Percentiles rank a stretch among this genome's conserved stretches.
phyloP scores from a whole-genome alignment of 139 green algal genomes.

The Picochlorum sp. region DNA sequence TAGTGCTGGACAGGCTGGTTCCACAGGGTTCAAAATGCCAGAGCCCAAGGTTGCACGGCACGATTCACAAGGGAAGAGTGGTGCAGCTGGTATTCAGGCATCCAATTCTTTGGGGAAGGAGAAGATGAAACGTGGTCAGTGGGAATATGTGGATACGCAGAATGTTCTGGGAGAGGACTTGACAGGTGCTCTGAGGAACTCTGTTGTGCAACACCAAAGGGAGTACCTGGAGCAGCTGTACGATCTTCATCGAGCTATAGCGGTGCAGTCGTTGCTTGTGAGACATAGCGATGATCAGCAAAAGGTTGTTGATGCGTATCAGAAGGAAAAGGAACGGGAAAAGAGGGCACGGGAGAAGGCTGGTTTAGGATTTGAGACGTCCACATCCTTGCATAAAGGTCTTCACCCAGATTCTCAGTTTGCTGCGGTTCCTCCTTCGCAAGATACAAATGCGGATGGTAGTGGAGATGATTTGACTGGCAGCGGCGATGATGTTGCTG shows the following conservation, averaged over 20 bases:
- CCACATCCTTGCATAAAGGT: conserved; percentile 2
- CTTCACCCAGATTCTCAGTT: conserved; percentile 29
- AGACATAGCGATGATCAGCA: conserved; percentile 22
- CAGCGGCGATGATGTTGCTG: conserved; percentile 15
- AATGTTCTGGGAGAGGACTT: conserved; percentile 9
- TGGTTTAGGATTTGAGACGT: conserved; percentile 11
- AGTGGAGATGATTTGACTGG: conserved; percentile 2
- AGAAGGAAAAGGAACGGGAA: background rate
- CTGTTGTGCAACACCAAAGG: conserved; percentile 24
- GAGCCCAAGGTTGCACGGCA: no score
- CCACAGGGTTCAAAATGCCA: no score
- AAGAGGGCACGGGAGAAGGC: background rate
- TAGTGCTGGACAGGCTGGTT: background rate
- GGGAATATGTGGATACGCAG: conserved; percentile 11
- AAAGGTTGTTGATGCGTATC: background rate
- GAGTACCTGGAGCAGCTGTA: conserved; percentile 28
- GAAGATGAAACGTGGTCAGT: background rate
- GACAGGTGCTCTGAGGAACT: conserved; percentile 9
- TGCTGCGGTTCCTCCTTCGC: conserved; percentile 19
- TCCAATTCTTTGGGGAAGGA: background rate
- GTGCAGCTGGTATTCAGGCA: no score
- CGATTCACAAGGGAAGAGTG: no score
- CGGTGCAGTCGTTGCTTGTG: conserved; percentile 25
- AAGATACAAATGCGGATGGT: conserved; percentile 13
- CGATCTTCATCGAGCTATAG: conserved; percentile 29